These are phyloP conservation scores for Scenedesmus sp. DNA, from an alignment of 163 green algal species.

Conservation along the genomic window DNA sequence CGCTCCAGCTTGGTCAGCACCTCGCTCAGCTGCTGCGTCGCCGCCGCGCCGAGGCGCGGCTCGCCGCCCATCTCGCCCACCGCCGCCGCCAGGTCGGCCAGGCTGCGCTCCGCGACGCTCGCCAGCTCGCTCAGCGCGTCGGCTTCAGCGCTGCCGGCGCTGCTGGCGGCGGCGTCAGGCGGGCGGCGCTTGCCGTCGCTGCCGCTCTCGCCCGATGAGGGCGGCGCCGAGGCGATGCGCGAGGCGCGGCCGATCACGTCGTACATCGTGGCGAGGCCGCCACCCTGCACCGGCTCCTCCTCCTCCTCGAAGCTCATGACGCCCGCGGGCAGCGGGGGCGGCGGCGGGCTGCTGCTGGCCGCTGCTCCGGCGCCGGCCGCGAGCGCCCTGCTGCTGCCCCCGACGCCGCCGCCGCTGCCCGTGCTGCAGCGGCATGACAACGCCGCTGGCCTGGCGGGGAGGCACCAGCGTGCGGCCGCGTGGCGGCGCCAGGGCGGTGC, in stretches of 20 bases:
- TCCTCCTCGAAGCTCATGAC: slow-evolving; percentile 34
- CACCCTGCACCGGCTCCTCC: no score
- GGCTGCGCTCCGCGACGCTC: slow-evolving; percentile 17
- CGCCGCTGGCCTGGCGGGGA: neutral
- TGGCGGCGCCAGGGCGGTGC: neutral
- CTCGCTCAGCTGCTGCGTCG: slow-evolving; percentile 43
- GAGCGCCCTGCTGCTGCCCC: neutral
- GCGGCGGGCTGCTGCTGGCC: neutral
- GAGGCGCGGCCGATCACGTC: slow-evolving; percentile 35
- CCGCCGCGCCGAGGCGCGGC: slow-evolving; percentile 19
- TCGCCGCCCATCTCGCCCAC: no score
- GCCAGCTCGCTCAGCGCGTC: slow-evolving; percentile 14
- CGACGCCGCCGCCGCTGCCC: neutral
- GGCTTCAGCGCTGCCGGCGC: neutral
- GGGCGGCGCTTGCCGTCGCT: neutral
- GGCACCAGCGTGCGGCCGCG: neutral
- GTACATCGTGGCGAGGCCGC: slow-evolving; percentile 18
- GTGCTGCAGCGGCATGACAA: neutral
- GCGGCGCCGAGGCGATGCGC: no score
- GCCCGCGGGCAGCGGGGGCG: no score
- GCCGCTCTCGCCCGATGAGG: neutral
- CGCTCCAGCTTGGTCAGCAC: slow-evolving; percentile 48
- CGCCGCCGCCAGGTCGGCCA: slow-evolving; percentile 29
- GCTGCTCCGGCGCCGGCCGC: neutral
- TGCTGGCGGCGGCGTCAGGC: neutral